Conservation (phyloP, 1,284 basidiomycete species). For the Termitomyces sp. region DNA sequence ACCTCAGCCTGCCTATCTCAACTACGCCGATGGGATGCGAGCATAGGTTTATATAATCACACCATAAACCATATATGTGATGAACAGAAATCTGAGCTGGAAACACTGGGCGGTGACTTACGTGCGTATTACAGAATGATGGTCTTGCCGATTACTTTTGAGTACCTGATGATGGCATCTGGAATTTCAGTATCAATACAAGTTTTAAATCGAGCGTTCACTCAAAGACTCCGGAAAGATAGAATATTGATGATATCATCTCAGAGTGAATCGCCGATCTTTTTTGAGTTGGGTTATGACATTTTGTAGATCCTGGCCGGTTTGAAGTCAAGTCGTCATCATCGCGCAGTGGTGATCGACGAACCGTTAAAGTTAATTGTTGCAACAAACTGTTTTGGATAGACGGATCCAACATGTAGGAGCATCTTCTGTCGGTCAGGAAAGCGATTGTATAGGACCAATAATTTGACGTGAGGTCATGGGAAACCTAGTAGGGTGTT, state of each 20-base stretch:
- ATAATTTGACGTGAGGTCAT: background rate
- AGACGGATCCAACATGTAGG: background rate
- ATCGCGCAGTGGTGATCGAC: background rate
- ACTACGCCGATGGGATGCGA: background rate
- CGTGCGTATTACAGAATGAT: too few species aligned
- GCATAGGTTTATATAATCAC: background rate
- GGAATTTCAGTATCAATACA: background rate
- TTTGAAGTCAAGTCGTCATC: background rate
- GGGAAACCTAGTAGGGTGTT: background rate
- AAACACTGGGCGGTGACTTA: background rate
- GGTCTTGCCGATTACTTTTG: too few species aligned
- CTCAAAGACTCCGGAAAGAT: background rate
- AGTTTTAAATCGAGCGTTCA: background rate
- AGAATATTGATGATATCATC: background rate
- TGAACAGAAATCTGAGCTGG: background rate
- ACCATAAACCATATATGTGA: background rate
- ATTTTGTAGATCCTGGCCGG: background rate
- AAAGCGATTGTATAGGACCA: background rate
- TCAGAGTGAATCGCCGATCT: background rate
- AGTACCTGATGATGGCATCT: background rate
- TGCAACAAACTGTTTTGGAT: background rate
- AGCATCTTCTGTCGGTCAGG: background rate
- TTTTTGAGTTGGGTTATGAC: background rate
- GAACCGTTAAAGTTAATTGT: background rate
- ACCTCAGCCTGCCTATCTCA: background rate